Percentiles rank a stretch among this genome's conserved stretches.
Conservation (phyloP, 306 rosid species). For the Prinsepia uniflora region DNA sequence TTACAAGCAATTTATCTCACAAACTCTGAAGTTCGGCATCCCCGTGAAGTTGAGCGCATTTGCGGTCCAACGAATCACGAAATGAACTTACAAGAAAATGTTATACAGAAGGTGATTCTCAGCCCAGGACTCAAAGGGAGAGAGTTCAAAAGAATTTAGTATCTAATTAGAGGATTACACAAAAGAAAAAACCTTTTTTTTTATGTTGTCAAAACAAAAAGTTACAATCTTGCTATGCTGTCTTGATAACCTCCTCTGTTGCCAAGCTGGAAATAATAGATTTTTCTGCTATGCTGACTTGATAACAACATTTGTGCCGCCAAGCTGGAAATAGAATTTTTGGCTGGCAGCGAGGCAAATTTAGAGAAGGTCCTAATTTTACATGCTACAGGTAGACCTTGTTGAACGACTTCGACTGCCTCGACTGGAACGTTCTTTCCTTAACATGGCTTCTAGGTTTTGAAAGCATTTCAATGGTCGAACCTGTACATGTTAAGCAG, state of each 20-base stretch:
- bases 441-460: conserved; percentile 68
- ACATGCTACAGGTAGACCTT: conserved; percentile 42
- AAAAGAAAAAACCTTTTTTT: conserved; percentile 6
- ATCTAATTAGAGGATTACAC: conserved; percentile 22
- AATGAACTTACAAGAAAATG: conserved; percentile 14
- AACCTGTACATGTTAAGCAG: conserved; percentile 50
- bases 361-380: conserved; percentile 3
- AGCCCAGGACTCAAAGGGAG: conserved; percentile 21
- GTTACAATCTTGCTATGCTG: conserved; percentile 10
- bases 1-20: conserved; percentile 1
- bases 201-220: conserved; percentile 11
- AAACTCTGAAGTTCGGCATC: not conserved
- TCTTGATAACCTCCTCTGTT: conserved; percentile 15
- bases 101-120: conserved; percentile 19
- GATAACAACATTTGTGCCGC: conserved; percentile 19
- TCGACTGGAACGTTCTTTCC: conserved; percentile 42
- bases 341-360: conserved; percentile 16
- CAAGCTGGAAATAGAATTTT: conserved; percentile 14
- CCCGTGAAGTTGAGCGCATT: not conserved
- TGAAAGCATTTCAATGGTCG: conserved; percentile 76
- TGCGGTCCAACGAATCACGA: not conserved
- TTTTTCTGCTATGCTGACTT: conserved; percentile 10
- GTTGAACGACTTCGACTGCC: conserved; percentile 58
- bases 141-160: conserved; percentile 7
- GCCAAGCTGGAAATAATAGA: conserved; percentile 19